Conservation (phyloP, 345 rosid genomes). For the Combretum micranthum region DNA sequence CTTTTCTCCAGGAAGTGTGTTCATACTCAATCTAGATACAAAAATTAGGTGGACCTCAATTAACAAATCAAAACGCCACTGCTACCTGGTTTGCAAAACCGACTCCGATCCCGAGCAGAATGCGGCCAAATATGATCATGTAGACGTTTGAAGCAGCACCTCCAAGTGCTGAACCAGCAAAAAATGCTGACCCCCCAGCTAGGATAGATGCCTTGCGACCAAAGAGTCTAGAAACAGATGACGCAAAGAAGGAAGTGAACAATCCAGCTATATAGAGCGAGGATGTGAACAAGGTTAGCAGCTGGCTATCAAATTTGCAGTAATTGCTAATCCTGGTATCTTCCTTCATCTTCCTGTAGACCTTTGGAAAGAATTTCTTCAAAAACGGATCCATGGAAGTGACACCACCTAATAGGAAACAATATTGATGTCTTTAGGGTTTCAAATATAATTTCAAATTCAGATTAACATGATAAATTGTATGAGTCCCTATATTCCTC, state of each 20-base stretch:
- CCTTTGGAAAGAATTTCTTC: constrained; percentile 46
- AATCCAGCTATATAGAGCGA: constrained; percentile 72
- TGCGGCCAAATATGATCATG: constrained; percentile 62
- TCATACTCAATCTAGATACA: background rate
- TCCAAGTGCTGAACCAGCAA: constrained; percentile 52
- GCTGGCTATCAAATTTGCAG: constrained; percentile 65
- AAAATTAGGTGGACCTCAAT: background rate
- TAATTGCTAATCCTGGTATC: constrained; percentile 51
- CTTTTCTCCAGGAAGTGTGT: background rate
- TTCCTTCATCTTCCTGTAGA: constrained; percentile 39
- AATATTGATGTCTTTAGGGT: background rate
- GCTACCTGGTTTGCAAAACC: constrained; percentile 76
- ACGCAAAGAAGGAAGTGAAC: constrained; percentile 54
- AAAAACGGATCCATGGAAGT: constrained; percentile 75
- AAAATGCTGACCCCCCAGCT: constrained; percentile 49
- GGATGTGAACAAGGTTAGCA: constrained; percentile 68
- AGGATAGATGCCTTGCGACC: constrained; percentile 70
- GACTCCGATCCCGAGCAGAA: constrained; percentile 63
- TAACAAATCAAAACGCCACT: background rate
- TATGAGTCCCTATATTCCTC: background rate
- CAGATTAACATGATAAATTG: background rate
- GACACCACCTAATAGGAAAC: constrained; percentile 49
- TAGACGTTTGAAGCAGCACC: constrained; percentile 43
- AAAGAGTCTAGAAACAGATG: constrained; percentile 36
- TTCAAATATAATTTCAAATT: background rate